Conservation (phyloP, 305 asterid species). For the Euphrasia arctica region DNA sequence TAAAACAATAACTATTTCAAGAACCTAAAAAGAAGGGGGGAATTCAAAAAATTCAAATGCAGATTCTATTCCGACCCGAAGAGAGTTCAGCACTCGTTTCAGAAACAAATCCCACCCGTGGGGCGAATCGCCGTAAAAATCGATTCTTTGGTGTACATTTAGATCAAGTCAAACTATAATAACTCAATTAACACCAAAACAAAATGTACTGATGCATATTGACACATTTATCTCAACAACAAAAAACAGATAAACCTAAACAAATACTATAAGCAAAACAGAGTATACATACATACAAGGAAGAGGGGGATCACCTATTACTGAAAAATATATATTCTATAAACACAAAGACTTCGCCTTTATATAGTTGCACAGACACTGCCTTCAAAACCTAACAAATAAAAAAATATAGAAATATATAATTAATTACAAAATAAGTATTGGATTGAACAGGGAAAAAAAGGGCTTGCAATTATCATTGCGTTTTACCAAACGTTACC, state of each 20-base stretch:
- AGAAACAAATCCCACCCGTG: slow-evolving; percentile 16
- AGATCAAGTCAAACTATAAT: slow-evolving; percentile 16
- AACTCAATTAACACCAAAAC: slow-evolving; percentile 11
- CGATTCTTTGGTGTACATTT: slow-evolving; percentile 9
- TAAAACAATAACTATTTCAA: neutral
- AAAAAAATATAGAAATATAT: slow-evolving; percentile 13
- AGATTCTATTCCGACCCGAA: slow-evolving; percentile 23
- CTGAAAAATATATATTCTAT: slow-evolving; percentile 12
- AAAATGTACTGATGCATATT: slow-evolving; percentile 5
- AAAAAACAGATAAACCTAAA: neutral
- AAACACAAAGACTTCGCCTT: slow-evolving; percentile 32
- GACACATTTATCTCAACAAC: slow-evolving; percentile 13
- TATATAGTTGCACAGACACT: slow-evolving; percentile 29
- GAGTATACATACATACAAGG: neutral
- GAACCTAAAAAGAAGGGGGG: slow-evolving; percentile 1
- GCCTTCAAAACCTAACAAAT: slow-evolving; percentile 25
- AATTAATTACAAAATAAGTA: slow-evolving; percentile 5
- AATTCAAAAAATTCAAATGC: neutral
- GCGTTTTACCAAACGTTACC: slow-evolving; percentile 42
- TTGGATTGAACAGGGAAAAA: slow-evolving; percentile 21
- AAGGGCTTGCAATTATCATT: slow-evolving; percentile 29
- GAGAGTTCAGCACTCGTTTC: slow-evolving; percentile 20
- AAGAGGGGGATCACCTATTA: slow-evolving; percentile 39
- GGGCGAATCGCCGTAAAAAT: slow-evolving; percentile 12
- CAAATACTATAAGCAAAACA: neutral